Evolutionary conservation across 2,329 filamentous ascomycete species (phyloP).

Genomic region (Monosporascus sp.): DNA sequence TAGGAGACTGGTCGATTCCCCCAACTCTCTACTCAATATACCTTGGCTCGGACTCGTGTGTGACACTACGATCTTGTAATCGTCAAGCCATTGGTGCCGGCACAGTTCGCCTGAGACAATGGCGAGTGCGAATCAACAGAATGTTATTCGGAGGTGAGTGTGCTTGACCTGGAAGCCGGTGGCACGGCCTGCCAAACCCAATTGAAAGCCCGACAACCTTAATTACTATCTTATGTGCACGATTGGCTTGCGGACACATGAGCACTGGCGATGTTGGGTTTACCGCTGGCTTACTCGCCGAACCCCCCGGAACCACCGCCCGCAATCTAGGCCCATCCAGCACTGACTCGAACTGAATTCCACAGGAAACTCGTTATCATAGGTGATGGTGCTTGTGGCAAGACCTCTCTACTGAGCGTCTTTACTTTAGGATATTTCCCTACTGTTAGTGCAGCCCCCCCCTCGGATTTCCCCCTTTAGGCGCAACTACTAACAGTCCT

Average conservation of each 20-base stretch:
- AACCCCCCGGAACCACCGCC: not conserved
- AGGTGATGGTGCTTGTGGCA: constrained; percentile 78
- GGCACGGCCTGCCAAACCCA: not conserved
- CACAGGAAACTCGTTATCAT: constrained; percentile 30
- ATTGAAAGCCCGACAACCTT: no score
- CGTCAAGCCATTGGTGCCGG: constrained; percentile 7
- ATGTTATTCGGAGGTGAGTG: constrained; percentile 40
- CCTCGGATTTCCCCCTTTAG: constrained; percentile 3
- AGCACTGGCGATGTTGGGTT: no score
- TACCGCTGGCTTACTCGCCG: no score
- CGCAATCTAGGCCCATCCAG: not conserved
- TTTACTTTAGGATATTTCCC: constrained; percentile 98
- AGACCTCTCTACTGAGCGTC: constrained; percentile 94
- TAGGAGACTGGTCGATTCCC: no score
- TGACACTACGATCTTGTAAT: constrained; percentile 7
- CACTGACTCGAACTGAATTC: not conserved
- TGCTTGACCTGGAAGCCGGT: not conserved
- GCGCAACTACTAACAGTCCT: constrained; percentile 20
- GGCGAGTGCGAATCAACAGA: constrained; percentile 29
- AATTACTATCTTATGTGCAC: no score
- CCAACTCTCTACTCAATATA: no score
- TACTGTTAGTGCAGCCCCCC: constrained; percentile 60
- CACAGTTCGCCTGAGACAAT: constrained; percentile 18
- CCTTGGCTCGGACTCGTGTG: not conserved
- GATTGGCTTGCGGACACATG: no score